phyloP scores from a whole-genome alignment of 1,139 yeast species.

The Suhomyces panamericanus region DNA sequence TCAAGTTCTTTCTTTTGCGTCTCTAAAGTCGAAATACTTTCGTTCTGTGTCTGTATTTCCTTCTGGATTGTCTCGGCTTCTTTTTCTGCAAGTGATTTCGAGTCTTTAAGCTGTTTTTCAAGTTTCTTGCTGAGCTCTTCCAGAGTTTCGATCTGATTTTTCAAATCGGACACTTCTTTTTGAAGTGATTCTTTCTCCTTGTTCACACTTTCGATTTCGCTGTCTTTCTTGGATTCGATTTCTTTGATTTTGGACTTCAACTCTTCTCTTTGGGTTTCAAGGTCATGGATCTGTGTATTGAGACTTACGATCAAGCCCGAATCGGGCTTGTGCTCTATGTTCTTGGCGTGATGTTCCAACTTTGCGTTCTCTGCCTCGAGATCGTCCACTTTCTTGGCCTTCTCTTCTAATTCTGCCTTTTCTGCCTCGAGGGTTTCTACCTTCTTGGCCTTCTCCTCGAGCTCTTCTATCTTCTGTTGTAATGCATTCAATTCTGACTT shows the following conservation, averaged over 20 bases:
- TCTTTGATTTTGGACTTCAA: conserved; percentile 8
- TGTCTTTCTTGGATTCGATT: conserved; percentile 6
- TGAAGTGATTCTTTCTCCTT: conserved; percentile 3
- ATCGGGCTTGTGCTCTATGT: background rate
- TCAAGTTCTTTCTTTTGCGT: conserved; percentile 5
- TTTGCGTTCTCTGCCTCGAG: background rate
- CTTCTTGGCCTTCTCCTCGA: background rate
- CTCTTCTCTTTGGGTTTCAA: conserved; percentile 3
- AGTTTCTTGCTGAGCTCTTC: background rate
- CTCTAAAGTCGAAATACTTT: background rate
- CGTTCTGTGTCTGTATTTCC: conserved; percentile 1
- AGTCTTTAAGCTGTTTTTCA: background rate
- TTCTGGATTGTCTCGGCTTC: background rate
- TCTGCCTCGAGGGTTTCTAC: background rate
- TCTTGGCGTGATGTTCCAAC: background rate
- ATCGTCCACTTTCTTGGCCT: conserved; percentile 4
- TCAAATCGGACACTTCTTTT: background rate
- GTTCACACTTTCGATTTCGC: background rate
- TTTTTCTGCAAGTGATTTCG: background rate
- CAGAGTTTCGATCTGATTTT: background rate
- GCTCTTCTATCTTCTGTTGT: conserved; percentile 11
- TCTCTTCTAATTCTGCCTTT: conserved; percentile 4
- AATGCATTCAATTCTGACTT: conserved; percentile 15
- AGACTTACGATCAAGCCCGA: background rate
- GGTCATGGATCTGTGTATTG: conserved; percentile 7